Percentiles rank a stretch among this genome's conserved stretches.
Evolutionary conservation across 2,329 filamentous ascomycete genomes (phyloP).

Genomic region (Apiospora marii): DNA sequence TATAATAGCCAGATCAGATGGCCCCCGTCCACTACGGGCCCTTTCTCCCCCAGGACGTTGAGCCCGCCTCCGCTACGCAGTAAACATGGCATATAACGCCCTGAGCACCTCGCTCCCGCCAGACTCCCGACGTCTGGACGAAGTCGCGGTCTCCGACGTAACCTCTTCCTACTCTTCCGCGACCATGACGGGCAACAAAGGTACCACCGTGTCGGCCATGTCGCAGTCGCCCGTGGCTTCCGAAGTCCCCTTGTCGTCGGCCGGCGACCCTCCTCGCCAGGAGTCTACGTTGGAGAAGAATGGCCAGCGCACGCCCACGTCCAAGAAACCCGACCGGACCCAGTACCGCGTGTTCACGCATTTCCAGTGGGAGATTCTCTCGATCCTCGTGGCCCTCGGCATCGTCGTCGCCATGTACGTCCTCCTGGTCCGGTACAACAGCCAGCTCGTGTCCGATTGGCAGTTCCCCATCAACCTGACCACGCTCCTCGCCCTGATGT

Average conservation of each 20-base stretch:
- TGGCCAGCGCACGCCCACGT: not conserved
- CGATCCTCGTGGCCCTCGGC: constrained; percentile 1
- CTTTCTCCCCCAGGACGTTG: too few relatives aligned
- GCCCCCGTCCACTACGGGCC: not conserved
- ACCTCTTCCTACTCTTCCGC: not conserved
- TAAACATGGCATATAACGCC: not conserved
- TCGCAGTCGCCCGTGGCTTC: not conserved
- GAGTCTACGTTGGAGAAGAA: not conserved
- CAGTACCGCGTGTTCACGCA: constrained; percentile 17
- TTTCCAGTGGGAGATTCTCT: constrained; percentile 17
- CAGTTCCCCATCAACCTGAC: constrained; percentile 18
- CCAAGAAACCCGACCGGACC: not conserved
- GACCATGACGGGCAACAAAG: not conserved
- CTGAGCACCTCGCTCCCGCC: not conserved
- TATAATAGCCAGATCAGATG: not conserved
- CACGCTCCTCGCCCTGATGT: constrained; percentile 18
- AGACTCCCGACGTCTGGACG: not conserved
- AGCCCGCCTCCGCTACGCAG: too few relatives aligned
- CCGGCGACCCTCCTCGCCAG: not conserved
- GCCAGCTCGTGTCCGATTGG: constrained; percentile 18
- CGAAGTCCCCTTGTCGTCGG: not conserved
- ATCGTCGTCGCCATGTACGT: constrained; percentile 19
- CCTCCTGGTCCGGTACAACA: not conserved
- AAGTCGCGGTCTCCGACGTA: not conserved
- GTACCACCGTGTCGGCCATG: not conserved